A percentile compares a stretch with the other conserved stretches of the same genome.
Evolutionary conservation across 768 basidiomycete species (phyloP).

Genomic region (Boletus coccyginus): DNA sequence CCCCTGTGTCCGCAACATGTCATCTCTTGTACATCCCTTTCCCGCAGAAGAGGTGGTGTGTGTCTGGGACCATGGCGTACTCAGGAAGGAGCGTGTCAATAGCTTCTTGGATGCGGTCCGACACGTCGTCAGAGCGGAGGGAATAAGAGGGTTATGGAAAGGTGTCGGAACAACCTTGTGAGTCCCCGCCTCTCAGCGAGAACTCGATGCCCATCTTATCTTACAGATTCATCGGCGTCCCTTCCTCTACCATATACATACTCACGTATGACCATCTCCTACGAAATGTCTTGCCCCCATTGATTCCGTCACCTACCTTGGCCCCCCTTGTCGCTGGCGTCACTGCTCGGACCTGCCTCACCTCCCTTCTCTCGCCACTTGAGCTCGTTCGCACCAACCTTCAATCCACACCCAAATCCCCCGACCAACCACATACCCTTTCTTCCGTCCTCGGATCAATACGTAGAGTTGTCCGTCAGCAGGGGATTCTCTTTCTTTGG

Average conservation of each 20-base stretch:
- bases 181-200: conserved; percentile 26
- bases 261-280: conserved; percentile 90
- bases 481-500: conserved; percentile 79
- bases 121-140: conserved; percentile 80
- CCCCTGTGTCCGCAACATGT: conserved; percentile 74
- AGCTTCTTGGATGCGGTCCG: conserved; percentile 85
- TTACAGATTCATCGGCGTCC: conserved; percentile 81
- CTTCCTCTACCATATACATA: conserved; percentile 92
- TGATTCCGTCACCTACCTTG: conserved; percentile 51
- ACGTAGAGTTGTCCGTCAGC: conserved; percentile 50
- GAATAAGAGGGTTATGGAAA: conserved; percentile 88
- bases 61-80: conserved; percentile 71
- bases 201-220: conserved; percentile 8
- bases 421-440: conserved; percentile 71
- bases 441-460: conserved; percentile 69
- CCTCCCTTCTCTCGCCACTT: conserved; percentile 78
- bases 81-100: conserved; percentile 68
- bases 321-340: conserved; percentile 82
- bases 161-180: conserved; percentile 90
- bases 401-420: conserved; percentile 78
- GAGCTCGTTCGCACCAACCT: conserved; percentile 94
- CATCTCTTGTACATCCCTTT: conserved; percentile 60
- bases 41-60: conserved; percentile 68
- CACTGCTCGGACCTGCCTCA: conserved; percentile 74
- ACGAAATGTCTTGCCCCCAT: conserved; percentile 55